phyloP scores from a whole-genome alignment of 140 eudicot genomes.

The Cichorium intybus region DNA sequence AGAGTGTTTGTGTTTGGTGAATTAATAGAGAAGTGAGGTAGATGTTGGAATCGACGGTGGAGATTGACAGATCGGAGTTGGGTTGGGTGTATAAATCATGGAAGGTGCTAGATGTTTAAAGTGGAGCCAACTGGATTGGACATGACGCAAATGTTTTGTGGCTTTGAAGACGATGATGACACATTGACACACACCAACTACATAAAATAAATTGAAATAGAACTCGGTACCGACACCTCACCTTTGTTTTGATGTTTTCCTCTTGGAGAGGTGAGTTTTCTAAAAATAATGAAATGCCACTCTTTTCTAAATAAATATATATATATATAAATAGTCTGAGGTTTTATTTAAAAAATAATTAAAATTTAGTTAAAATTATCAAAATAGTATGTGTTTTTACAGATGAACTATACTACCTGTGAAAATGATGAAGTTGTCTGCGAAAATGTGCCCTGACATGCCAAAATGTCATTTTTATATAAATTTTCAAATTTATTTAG shows the following conservation, averaged over 20 bases:
- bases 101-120: constrained; percentile 18
- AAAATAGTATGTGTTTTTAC: no score
- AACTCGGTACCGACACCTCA: constrained; percentile 24
- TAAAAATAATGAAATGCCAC: no score
- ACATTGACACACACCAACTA: neutral
- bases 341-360: no score
- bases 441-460: no score
- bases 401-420: no score
- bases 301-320: no score
- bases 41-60: constrained; percentile 26
- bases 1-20: constrained; percentile 16
- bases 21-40: neutral
- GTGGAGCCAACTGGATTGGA: constrained; percentile 22
- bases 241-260: neutral
- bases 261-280: neutral
- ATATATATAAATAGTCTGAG: no score
- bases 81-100: constrained; percentile 19
- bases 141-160: constrained; percentile 28
- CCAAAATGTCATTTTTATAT: no score
- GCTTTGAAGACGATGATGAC: constrained; percentile 26
- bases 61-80: constrained; percentile 21
- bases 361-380: no score
- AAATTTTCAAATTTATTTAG: no score
- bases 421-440: no score
- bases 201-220: neutral